A percentile compares a stretch with the other conserved stretches of the same genome.
Conservation (phyloP, 441 rosid genomes). For the Bocquillonia castaneifolia region DNA sequence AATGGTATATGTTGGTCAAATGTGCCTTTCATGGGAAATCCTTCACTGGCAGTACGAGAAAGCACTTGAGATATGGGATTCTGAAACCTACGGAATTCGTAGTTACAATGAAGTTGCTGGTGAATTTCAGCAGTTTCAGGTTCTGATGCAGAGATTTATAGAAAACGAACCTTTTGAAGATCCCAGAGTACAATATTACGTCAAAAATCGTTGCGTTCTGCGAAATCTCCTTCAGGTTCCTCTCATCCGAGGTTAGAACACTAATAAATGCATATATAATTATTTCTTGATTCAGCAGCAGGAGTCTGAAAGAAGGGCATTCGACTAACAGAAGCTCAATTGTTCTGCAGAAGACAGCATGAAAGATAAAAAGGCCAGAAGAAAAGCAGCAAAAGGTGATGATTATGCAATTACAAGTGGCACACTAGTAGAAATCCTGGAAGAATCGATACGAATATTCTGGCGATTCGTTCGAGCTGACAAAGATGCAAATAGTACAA, state of each 20-base stretch:
- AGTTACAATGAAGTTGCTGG: slow-evolving; percentile 75
- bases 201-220: slow-evolving; percentile 58
- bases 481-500: slow-evolving; percentile 43
- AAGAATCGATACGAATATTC: slow-evolving; percentile 77
- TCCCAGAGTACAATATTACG: slow-evolving; percentile 67
- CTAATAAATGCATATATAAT: background rate
- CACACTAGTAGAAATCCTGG: slow-evolving; percentile 65
- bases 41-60: slow-evolving; percentile 90
- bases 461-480: slow-evolving; percentile 81
- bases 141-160: slow-evolving; percentile 72
- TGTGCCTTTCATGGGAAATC: slow-evolving; percentile 95
- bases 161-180: slow-evolving; percentile 80
- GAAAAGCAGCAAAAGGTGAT: slow-evolving; percentile 33
- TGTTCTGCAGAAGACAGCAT: slow-evolving; percentile 54
- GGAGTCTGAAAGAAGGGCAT: background rate
- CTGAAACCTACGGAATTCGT: slow-evolving; percentile 47
- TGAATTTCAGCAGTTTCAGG: slow-evolving; percentile 88
- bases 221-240: slow-evolving; percentile 94
- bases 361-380: slow-evolving; percentile 48
- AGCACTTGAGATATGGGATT: slow-evolving; percentile 63
- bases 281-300: slow-evolving; percentile 24
- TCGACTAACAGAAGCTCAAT: slow-evolving; percentile 20
- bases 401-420: slow-evolving; percentile 48
- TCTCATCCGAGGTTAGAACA: slow-evolving; percentile 59
- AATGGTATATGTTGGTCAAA: slow-evolving; percentile 80